Evolutionary conservation across 176 grass and related monocot genomes (phyloP).

Genomic region (Hordeum marinum): DNA sequence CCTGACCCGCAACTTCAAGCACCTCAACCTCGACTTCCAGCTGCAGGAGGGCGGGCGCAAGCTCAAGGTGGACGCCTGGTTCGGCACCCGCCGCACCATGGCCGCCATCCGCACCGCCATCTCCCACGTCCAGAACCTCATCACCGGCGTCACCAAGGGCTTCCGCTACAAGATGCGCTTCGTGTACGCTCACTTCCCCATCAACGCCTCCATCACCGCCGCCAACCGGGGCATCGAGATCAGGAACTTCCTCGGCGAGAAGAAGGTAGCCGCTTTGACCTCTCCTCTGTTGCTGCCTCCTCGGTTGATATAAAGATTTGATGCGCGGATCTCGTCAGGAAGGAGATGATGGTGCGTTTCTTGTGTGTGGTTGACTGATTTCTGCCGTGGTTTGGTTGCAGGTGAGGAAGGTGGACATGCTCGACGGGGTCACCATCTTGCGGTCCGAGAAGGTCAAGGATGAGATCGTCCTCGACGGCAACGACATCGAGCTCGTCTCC

Average conservation of each 20-base stretch:
- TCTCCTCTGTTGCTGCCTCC: too few relatives aligned
- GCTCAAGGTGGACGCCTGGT: slow-evolving; percentile 96
- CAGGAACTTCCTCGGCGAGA: slow-evolving; percentile 91
- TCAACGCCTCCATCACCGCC: slow-evolving; percentile 86
- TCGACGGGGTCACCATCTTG: slow-evolving; percentile 64
- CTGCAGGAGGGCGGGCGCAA: slow-evolving; percentile 62
- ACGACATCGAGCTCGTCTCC: slow-evolving; percentile 86
- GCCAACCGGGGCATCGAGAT: slow-evolving; percentile 70
- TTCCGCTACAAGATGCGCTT: slow-evolving; percentile 94
- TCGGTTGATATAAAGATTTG: too few relatives aligned
- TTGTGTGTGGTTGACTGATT: background rate
- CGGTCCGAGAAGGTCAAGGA: slow-evolving; percentile 94
- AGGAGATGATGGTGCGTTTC: too few relatives aligned
- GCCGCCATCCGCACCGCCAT: slow-evolving; percentile 90
- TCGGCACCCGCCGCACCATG: slow-evolving; percentile 84
- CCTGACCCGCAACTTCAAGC: slow-evolving; percentile 88
- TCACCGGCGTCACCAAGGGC: slow-evolving; percentile 75
- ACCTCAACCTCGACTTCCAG: slow-evolving; percentile 96
- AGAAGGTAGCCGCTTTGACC: slow-evolving; percentile 33
- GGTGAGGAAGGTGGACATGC: slow-evolving; percentile 94
- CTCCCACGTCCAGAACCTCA: slow-evolving; percentile 93
- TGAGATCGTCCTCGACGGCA: slow-evolving; percentile 85
- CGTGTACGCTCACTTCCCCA: slow-evolving; percentile 90
- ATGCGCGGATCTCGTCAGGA: too few relatives aligned
- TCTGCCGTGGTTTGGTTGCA: background rate